Percentiles rank a stretch among this genome's conserved stretches.
Evolutionary conservation across 1,284 basidiomycete species (phyloP).

Genomic region (Salmacisia buchloeana): DNA sequence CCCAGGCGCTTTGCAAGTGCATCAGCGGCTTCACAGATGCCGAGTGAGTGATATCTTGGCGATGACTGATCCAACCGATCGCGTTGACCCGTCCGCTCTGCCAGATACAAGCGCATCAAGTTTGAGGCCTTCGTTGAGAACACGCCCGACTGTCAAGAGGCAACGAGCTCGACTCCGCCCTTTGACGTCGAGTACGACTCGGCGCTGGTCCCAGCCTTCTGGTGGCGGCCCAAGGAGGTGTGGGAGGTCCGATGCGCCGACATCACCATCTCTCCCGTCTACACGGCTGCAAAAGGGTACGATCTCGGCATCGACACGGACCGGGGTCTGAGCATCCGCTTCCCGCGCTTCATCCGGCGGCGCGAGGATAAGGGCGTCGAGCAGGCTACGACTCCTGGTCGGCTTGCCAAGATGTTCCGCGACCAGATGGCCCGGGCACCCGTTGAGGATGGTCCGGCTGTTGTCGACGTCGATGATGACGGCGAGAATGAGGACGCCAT

Average conservation of each 20-base stretch:
- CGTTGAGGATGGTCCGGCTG: constrained; percentile 17
- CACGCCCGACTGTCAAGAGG: constrained; percentile 19
- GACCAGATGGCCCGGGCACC: constrained; percentile 21
- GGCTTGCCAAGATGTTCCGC: constrained; percentile 36
- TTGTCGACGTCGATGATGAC: constrained; percentile 8
- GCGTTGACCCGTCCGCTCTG: constrained; percentile 35
- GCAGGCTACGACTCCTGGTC: constrained; percentile 29
- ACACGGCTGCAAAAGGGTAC: constrained; percentile 66
- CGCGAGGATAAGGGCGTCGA: constrained; percentile 38
- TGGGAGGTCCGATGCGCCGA: constrained; percentile 67
- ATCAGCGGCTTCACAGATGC: constrained; percentile 9
- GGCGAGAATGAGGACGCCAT: constrained; percentile 10
- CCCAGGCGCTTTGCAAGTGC: constrained; percentile 72
- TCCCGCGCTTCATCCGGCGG: constrained; percentile 51
- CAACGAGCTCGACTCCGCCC: constrained; percentile 1
- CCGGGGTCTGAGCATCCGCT: constrained; percentile 58
- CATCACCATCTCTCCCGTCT: constrained; percentile 81
- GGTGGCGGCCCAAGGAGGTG: constrained; percentile 67
- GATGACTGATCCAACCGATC: constrained; percentile 67
- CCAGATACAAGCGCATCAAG: constrained; percentile 60
- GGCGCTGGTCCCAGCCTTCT: constrained; percentile 72
- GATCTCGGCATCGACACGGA: constrained; percentile 58
- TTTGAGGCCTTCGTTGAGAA: constrained; percentile 25
- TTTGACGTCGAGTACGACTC: constrained; percentile 16
- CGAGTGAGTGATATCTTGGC: constrained; percentile 13